Percentiles rank a stretch among this genome's conserved stretches.
These are phyloP conservation scores for Calycina marina DNA, from an alignment of 2,329 filamentous ascomycete genomes.

Conservation along the genomic window DNA sequence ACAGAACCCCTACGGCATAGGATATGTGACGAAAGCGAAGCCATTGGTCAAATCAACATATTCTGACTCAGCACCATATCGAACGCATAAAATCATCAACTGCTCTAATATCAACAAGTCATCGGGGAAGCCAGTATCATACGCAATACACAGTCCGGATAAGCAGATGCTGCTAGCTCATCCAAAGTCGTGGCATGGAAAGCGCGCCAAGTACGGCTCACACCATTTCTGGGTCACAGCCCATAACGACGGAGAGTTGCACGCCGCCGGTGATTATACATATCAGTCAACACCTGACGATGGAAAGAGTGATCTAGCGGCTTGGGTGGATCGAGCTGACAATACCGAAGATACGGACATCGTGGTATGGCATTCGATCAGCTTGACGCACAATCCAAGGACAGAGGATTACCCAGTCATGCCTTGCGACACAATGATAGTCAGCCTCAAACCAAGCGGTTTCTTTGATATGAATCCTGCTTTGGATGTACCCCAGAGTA, in stretches of 20 bases:
- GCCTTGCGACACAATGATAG: slow-evolving; percentile 69
- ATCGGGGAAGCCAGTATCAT: slow-evolving; percentile 66
- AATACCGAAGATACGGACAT: slow-evolving; percentile 70
- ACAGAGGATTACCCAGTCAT: slow-evolving; percentile 85
- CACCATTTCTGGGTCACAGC: slow-evolving; percentile 67
- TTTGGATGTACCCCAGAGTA: slow-evolving; percentile 34
- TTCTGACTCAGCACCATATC: slow-evolving; percentile 22
- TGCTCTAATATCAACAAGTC: slow-evolving; percentile 64
- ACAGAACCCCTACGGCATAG: slow-evolving; percentile 38
- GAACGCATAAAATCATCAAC: slow-evolving; percentile 81
- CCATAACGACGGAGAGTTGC: slow-evolving; percentile 40
- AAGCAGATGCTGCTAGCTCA: slow-evolving; percentile 64
- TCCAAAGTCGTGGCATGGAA: slow-evolving; percentile 68
- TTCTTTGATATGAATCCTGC: slow-evolving; percentile 42
- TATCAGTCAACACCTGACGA: slow-evolving; percentile 15
- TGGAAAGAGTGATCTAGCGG: background rate
- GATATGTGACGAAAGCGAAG: slow-evolving; percentile 27
- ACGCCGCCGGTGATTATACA: slow-evolving; percentile 18
- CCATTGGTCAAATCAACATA: background rate
- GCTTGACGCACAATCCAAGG: slow-evolving; percentile 70
- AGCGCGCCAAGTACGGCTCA: slow-evolving; percentile 63
- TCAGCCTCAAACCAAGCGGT: slow-evolving; percentile 46
- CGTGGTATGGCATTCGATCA: slow-evolving; percentile 85
- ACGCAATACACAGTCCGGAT: slow-evolving; percentile 76
- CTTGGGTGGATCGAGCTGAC: slow-evolving; percentile 44